Percentiles rank a stretch among this genome's conserved stretches.
Evolutionary conservation across 2,329 filamentous ascomycete genomes (phyloP).

Genomic region (Ophiostoma australiae): DNA sequence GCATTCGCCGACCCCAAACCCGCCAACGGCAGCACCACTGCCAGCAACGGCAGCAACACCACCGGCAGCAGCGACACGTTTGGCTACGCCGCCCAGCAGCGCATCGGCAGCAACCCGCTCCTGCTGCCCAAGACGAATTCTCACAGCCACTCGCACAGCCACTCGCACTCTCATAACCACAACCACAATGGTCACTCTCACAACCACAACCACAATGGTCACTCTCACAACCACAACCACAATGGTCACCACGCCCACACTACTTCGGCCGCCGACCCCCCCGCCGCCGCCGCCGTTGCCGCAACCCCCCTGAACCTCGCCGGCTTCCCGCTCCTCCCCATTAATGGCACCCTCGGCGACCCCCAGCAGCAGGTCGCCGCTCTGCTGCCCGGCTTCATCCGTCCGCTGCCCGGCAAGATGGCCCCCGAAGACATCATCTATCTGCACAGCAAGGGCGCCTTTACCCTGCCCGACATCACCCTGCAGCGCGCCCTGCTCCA

Average conservation of each 20-base stretch:
- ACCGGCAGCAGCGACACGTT: not conserved
- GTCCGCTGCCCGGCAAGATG: conserved; percentile 71
- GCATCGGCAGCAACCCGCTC: conserved; percentile 13
- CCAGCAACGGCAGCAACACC: not conserved
- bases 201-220: conserved; percentile 18
- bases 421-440: conserved; percentile 78
- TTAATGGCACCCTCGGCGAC: conserved; percentile 31
- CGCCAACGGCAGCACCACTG: not conserved
- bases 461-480: conserved; percentile 64
- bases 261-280: conserved; percentile 15
- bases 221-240: not conserved
- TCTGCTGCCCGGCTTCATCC: conserved; percentile 65
- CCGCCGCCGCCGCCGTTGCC: not conserved
- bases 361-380: conserved; percentile 33
- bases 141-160: conserved; percentile 11
- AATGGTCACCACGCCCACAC: not conserved
- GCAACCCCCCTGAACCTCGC: conserved; percentile 19
- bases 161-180: conserved; percentile 9
- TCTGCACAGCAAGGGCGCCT: conserved; percentile 75
- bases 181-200: not conserved
- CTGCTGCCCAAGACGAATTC: conserved; percentile 10
- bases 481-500: conserved; percentile 78
- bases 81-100: conserved; percentile 13
- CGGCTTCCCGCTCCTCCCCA: conserved; percentile 26
- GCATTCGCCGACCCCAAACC: not conserved